Conservation (phyloP, 192 early-diverging fungal genomes). For the Helicostylum pulchrum region DNA sequence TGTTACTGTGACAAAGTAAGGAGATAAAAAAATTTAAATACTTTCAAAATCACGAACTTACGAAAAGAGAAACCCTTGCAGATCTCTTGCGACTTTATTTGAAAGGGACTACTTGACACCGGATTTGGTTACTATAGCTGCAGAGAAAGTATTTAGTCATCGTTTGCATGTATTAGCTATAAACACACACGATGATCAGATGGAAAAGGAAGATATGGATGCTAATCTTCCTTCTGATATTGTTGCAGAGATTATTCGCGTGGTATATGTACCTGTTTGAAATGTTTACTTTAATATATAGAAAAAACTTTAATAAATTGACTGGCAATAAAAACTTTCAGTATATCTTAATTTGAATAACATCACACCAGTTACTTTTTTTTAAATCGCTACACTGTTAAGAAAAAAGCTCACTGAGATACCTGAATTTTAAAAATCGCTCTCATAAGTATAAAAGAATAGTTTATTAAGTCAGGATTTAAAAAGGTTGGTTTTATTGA, state of each 20-base stretch:
- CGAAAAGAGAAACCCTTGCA: background rate
- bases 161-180: constrained; percentile 31
- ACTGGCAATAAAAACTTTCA: background rate
- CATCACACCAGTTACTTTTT: no score
- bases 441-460: no score
- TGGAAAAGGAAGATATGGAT: constrained; percentile 14
- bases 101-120: constrained; percentile 50
- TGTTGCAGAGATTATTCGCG: constrained; percentile 28
- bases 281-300: background rate
- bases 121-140: constrained; percentile 49
- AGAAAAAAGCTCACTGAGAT: no score
- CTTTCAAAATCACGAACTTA: background rate
- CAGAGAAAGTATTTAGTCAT: constrained; percentile 57
- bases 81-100: constrained; percentile 50
- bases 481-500: no score
- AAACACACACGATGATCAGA: constrained; percentile 8
- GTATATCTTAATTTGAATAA: no score
- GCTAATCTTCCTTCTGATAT: constrained; percentile 20
- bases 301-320: background rate
- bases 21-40: background rate
- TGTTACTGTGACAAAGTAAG: constrained; percentile 47
- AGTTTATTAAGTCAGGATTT: no score
- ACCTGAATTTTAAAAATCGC: no score
- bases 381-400: no score
- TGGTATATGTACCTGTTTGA: constrained; percentile 31